Evolutionary conservation across 2,329 filamentous ascomycete genomes (phyloP), one percentile per base, ranked within the genome.

Genomic region (Cercospora zeae-maydis): DNA sequence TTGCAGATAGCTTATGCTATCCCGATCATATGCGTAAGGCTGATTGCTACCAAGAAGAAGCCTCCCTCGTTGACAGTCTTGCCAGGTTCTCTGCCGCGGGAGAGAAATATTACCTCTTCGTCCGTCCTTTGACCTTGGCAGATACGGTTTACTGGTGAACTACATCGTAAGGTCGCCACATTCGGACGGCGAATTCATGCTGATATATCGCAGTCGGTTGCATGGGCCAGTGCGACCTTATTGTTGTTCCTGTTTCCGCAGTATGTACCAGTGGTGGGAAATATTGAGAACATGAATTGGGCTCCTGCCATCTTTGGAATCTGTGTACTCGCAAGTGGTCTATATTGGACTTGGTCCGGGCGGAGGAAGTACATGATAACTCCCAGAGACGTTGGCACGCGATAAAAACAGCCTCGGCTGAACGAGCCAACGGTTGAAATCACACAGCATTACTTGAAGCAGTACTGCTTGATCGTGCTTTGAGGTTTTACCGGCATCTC

Each of bases 201-300:
- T 52, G 47, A 52, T 3, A 10, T 52, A 6, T 24, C 6, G 13
- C n/a, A 52, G 47, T 52, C 47, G 14, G 47, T 24, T 2, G 21
- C 47, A 1, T 52, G 47, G 47, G 30, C 47, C 3, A 27, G 51
- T 10, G 14, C 51, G 27, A 60, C 58, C 14, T 30, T 53, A 2
- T 47, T 60, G 16, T 60, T 60, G 31, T 60, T 53, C 34, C 19
- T 36, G 19, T 60, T 60, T 16, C 58, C 58, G n/a, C 58, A 60
- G 31, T 60, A 60, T 37, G 45, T 60, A 16, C 58, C 49, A 4
- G 58, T 60, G 42, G 47, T 60, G 13, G 58, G 58, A 13, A 24
- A 60, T 4, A 36, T 60, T 30, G 47, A 53, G 27, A 60, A 60
- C 13, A 60, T 60, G 58, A 60, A 60, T 9, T 60, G 58, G 58